Evolutionary conservation across 371 early-diverging fungal species (phyloP), one percentile per base, ranked within the genome.

Genomic region (Mortierella sp.): DNA sequence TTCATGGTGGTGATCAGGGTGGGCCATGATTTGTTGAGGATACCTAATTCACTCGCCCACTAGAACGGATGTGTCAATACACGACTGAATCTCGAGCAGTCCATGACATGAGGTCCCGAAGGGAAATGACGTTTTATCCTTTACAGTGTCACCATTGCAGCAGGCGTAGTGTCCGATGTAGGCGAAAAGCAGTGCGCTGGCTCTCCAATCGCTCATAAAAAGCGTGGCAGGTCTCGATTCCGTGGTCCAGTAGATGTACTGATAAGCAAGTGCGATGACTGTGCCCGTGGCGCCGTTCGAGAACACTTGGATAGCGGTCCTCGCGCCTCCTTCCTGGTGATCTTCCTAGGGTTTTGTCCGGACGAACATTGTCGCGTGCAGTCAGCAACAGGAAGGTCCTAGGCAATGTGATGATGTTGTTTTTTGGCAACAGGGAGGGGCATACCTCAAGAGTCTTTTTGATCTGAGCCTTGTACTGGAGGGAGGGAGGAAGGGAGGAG

Each of bases 21-120:
- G 5, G 96, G 96, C 86, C 86, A 88, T 24, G 80, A 72, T 38
- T 82, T 83, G 64, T 87, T 90, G 27, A 96, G 80, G 21, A 94
- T 87, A 1, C 96, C 96, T 21, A 95, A 81, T 76, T 95, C 96
- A 80, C 92, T 91, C 10, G 95, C 91, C 94, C 93, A 94, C 85
- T 89, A 54, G 8, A 28, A 41, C 10, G 39, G 23, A 23, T 10
- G 34, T 34, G 34, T 34, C 34, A 34, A 34, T 34, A 34, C 10
- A 34, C 34, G 4, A 10, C 34, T 34, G 34, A 10, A 34, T 4
- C 34, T 34, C 34, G 10, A n/a, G n/a, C n/a, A n/a, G n/a, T n/a
- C n/a, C n/a, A n/a, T n/a, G n/a, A n/a, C n/a, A n/a, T n/a, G n/a
- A n/a, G n/a, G n/a, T n/a, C n/a, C n/a, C n/a, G n/a, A n/a, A n/a